Evolutionary conservation across 148 eudicot species (phyloP), one percentile per base, ranked within the genome.

Genomic region (Cornus kousa): DNA sequence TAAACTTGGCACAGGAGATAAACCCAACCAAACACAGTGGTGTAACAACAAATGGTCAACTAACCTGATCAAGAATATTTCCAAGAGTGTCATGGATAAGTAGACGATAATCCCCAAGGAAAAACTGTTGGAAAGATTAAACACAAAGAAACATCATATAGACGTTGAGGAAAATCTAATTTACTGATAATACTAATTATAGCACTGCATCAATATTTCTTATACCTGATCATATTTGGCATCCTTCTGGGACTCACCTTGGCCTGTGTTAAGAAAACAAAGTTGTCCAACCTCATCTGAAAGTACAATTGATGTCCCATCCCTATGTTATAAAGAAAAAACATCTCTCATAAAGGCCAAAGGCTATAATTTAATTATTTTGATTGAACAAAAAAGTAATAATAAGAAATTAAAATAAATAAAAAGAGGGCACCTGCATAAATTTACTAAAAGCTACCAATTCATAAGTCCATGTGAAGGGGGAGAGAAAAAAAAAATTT

Each of bases 261-360:
- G 97, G 71, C 99, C 99, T 28, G 99, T 95, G 81, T 87, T 95
- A 65, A 95, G 81, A 77, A 93, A 81, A 88, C 93, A 93, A 78
- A 93, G 90, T 81, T 95, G 99, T 72, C 99, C 99, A 71, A 91
- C 91, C 76, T 95, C 99, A 85, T 95, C 99, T 59, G 99, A 95
- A 81, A 95, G 97, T 73, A 95, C 94, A 83, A 95, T 93, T 68
- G 99, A 95, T 39, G 97, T 95, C 80, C 99, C 99, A 81, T 95
- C 99, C 87, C 99, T 95, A 80, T 55, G 62, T 72, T 67, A 81
- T 82, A 80, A 64, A 79, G 74, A 78, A 72, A 83, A 43, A 74
- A 46, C 77, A 77, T 46, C 33, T 39, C 75, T 28, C 50, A 57
- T 74, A 31, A 76, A 24, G 74, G 31, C 28, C 28, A 75, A 31